These are phyloP conservation scores for Pythium biforme DNA, from an alignment of 352 stramenopile species.

Conservation along the genomic window DNA sequence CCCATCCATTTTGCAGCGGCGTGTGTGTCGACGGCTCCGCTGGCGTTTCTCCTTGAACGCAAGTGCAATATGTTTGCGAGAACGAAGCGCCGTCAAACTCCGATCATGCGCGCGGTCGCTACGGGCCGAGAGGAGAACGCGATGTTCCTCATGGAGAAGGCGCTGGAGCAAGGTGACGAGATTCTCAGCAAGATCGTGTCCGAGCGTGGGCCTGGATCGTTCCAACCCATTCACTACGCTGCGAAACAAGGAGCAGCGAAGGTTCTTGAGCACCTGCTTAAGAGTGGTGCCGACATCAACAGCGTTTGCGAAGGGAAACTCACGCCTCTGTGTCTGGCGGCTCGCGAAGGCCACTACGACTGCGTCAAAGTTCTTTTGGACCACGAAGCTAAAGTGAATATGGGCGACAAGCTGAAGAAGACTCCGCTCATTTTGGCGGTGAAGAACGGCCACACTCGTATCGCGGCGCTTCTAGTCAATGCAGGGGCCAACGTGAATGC, in stretches of 20 bases:
- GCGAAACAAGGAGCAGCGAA: conserved; percentile 39
- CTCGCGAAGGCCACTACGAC: conserved; percentile 54
- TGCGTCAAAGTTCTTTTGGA: conserved; percentile 52
- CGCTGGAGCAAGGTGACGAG: conserved; percentile 34
- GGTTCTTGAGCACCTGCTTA: conserved; percentile 50
- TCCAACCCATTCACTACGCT: conserved; percentile 68
- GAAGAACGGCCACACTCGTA: conserved; percentile 65
- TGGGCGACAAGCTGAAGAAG: conserved; percentile 75
- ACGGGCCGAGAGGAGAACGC: conserved; percentile 53
- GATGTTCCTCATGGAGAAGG: conserved; percentile 61
- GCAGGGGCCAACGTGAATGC: conserved; percentile 71
- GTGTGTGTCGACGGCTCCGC: conserved; percentile 47
- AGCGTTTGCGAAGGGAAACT: conserved; percentile 47
- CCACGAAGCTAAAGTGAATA: conserved; percentile 55
- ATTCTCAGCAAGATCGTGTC: conserved; percentile 36
- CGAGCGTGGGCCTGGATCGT: conserved; percentile 46
- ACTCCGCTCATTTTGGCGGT: conserved; percentile 73
- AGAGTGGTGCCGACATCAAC: conserved; percentile 54
- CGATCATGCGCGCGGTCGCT: conserved; percentile 55
- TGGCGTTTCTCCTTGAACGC: conserved; percentile 61
- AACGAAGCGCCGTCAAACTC: conserved; percentile 62
- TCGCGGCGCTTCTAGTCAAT: conserved; percentile 64
- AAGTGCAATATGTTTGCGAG: conserved; percentile 53
- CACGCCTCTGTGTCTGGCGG: conserved; percentile 57
- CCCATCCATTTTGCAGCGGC: conserved; percentile 68